Evolutionary conservation across 257 asterid species (phyloP).

Genomic region (Ilex asprella): DNA sequence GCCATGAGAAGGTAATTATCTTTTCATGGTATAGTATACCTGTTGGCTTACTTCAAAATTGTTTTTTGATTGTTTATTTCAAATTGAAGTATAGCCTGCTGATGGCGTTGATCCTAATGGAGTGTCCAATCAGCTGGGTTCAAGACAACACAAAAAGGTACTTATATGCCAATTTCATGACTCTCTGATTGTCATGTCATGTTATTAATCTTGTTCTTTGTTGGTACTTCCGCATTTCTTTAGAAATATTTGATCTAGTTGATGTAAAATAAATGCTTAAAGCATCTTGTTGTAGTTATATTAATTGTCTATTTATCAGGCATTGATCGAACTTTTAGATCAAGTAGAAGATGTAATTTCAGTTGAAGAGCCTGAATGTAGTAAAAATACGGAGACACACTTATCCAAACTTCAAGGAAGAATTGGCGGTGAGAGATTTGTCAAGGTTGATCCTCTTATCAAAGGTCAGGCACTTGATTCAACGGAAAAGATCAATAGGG

Average conservation of each 20-base stretch:
- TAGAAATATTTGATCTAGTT: not conserved
- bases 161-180: slow-evolving; percentile 7
- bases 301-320: slow-evolving; percentile 33
- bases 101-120: slow-evolving; percentile 37
- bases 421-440: slow-evolving; percentile 29
- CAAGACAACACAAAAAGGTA: slow-evolving; percentile 89
- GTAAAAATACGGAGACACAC: slow-evolving; percentile 22
- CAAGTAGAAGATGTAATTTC: slow-evolving; percentile 88
- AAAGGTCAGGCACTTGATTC: slow-evolving; percentile 17
- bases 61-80: slow-evolving; percentile 15
- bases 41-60: slow-evolving; percentile 11
- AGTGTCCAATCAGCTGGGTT: slow-evolving; percentile 40
- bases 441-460: slow-evolving; percentile 28
- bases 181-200: slow-evolving; percentile 9
- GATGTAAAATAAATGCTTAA: not conserved
- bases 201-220: slow-evolving; percentile 1
- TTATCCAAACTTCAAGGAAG: not conserved
- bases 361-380: slow-evolving; percentile 41
- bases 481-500: slow-evolving; percentile 23
- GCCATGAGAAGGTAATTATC: slow-evolving; percentile 62
- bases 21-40: slow-evolving; percentile 5
- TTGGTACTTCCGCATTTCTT: not conserved
- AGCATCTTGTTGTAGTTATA: not conserved
- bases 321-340: slow-evolving; percentile 86
- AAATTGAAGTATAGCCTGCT: slow-evolving; percentile 41